These are phyloP conservation scores for Chalciporus piperatus DNA, from an alignment of 768 basidiomycete genomes.

Conservation along the genomic window DNA sequence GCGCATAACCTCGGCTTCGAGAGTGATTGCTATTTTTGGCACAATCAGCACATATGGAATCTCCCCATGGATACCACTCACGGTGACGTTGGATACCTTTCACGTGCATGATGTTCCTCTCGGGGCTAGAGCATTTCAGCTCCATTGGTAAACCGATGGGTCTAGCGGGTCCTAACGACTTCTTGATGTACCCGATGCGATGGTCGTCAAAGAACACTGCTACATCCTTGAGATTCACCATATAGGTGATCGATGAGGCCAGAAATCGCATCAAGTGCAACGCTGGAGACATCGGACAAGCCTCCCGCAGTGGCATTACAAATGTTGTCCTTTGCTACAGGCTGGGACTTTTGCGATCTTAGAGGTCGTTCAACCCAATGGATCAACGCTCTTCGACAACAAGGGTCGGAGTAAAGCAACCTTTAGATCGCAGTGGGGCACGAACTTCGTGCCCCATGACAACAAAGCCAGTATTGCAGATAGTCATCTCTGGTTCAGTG, in stretches of 20 bases:
- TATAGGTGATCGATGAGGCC: conserved; percentile 89
- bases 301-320: too few species aligned
- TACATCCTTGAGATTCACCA: conserved; percentile 69
- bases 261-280: conserved; percentile 89
- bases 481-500: too few species aligned
- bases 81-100: conserved; percentile 45
- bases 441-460: too few species aligned
- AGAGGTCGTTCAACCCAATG: too few species aligned
- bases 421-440: too few species aligned
- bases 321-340: too few species aligned
- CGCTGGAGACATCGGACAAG: too few species aligned
- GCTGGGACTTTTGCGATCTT: too few species aligned
- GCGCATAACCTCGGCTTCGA: conserved; percentile 74
- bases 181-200: conserved; percentile 62
- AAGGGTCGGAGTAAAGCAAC: too few species aligned
- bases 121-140: conserved; percentile 51
- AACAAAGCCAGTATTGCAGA: too few species aligned
- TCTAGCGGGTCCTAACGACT: conserved; percentile 50
- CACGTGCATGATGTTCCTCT: conserved; percentile 63
- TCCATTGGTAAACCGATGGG: conserved; percentile 49
- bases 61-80: background rate
- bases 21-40: conserved; percentile 53
- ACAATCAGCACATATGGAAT: background rate
- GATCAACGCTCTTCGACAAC: too few species aligned
- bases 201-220: conserved; percentile 78